Base-by-base conservation (phyloP, 73 alveolate species). In the Urostyla sp. region DNA sequence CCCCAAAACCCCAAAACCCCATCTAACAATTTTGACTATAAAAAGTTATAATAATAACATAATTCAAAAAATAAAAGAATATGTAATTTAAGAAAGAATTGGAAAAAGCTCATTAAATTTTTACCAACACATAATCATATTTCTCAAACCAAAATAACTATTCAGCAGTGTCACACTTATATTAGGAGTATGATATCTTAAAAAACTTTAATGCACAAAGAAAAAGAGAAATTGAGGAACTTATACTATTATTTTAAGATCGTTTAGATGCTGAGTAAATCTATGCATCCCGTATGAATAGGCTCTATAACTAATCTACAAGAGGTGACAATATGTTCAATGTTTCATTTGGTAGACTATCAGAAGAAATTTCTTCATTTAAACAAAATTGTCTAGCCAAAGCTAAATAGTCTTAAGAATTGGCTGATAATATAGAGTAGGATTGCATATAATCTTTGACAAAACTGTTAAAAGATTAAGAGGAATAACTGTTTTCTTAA, bases 201-300 rank as follows among this genome's bases (percentile, higher is more conserved):
- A 69, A 59, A 31, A 46, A 69, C 38, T 69, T 69, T 49, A 46
- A 36, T 23, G 5, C 27, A 26, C n/a, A 48, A 31, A 8, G 83
- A 10, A 69, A 69, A 28, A 69, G 48, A 49, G 83, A 69, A 69
- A 69, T 69, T 4, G 83, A 69, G 27, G 83, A 69, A 49, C 31
- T 69, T n/a, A 23, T 69, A 2, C 20, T 49, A 27, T 37, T 69
- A 5, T 46, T 69, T 13, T 46, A 44, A 46, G 83, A 69, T 1
- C 44, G 83, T 34, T 67, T 69, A 16, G 83, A 69, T 5, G 83
- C 83, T 4, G 83, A 69, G 30, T 46, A 27, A 54, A 7, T 49
- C 0, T 69, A 69, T 30, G 49, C 83, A 7, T n/a, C n/a, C n/a
- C n/a, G n/a, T n/a, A n/a, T n/a, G n/a, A 10, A 40, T 11, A 40